These are phyloP conservation scores for Yamadazyma dushanensis DNA, from an alignment of 1,139 yeast species.

Conservation along the genomic window DNA sequence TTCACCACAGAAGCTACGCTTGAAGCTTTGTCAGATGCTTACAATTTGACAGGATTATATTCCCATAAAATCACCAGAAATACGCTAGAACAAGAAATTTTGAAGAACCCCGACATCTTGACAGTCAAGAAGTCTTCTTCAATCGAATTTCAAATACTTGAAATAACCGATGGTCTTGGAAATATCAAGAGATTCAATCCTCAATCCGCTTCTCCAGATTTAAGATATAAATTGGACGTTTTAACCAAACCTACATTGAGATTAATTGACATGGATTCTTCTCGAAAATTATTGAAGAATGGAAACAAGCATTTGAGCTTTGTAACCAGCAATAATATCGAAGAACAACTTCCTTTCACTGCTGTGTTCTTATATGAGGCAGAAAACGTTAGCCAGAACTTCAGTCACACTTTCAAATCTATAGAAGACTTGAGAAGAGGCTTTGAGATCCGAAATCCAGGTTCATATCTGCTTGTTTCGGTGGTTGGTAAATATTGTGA, in stretches of 20 bases:
- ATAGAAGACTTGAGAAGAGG: slow-evolving; percentile 29
- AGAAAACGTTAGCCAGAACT: slow-evolving; percentile 21
- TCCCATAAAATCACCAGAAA: slow-evolving; percentile 31
- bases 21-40: slow-evolving; percentile 14
- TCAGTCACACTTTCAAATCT: slow-evolving; percentile 38
- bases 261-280: slow-evolving; percentile 38
- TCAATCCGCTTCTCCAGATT: slow-evolving; percentile 44
- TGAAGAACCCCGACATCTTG: slow-evolving; percentile 24
- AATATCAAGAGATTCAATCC: slow-evolving; percentile 58
- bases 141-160: slow-evolving; percentile 64
- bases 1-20: slow-evolving; percentile 24
- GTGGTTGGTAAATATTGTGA: slow-evolving; percentile 63
- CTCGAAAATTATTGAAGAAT: slow-evolving; percentile 39
- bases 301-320: slow-evolving; percentile 37
- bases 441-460: slow-evolving; percentile 54
- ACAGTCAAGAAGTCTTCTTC: slow-evolving; percentile 49
- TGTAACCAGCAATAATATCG: slow-evolving; percentile 19
- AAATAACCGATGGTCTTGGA: slow-evolving; percentile 75
- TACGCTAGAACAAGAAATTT: slow-evolving; percentile 35
- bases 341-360: slow-evolving; percentile 46
- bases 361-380: slow-evolving; percentile 38
- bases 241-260: slow-evolving; percentile 59
- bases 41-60: slow-evolving; percentile 11
- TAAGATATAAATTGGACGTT: slow-evolving; percentile 57
- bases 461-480: slow-evolving; percentile 55